These are phyloP conservation scores for Populus ilicifolia DNA, from an alignment of 345 rosid genomes.

Conservation along the genomic window DNA sequence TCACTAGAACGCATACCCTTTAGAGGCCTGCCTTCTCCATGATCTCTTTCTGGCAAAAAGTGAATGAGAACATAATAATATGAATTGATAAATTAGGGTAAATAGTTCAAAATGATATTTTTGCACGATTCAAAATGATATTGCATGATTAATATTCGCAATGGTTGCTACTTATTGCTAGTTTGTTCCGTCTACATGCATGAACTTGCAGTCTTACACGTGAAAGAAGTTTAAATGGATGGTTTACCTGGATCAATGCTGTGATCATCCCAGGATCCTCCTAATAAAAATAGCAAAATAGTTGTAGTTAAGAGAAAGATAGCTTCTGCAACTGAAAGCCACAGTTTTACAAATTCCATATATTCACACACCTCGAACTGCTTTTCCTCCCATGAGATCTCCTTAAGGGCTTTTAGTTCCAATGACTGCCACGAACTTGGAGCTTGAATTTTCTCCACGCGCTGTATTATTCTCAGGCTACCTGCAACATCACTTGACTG, in stretches of 20 bases:
- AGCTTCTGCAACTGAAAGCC: neutral
- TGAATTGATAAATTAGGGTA: neutral
- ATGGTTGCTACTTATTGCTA: neutral
- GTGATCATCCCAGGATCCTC: constrained; percentile 23
- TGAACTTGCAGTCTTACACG: too few species aligned
- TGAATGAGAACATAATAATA: neutral
- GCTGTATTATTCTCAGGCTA: constrained; percentile 31
- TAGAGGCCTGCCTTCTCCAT: constrained; percentile 21
- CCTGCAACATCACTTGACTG: neutral
- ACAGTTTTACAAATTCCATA: neutral
- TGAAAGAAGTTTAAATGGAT: neutral
- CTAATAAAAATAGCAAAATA: neutral
- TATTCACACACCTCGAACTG: constrained; percentile 18
- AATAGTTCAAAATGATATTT: neutral
- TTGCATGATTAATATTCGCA: neutral
- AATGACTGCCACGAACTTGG: constrained; percentile 23
- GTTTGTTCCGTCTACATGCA: neutral
- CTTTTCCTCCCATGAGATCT: constrained; percentile 29
- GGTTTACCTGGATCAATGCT: constrained; percentile 19
- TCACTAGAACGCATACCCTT: neutral
- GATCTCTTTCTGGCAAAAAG: constrained; percentile 20
- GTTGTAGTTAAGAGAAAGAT: neutral
- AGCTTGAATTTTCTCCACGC: constrained; percentile 27
- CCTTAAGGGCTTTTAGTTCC: constrained; percentile 2
- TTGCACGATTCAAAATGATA: neutral